Conservation (phyloP, 2,329 filamentous ascomycete genomes). For the Alternaria tenuissima region DNA sequence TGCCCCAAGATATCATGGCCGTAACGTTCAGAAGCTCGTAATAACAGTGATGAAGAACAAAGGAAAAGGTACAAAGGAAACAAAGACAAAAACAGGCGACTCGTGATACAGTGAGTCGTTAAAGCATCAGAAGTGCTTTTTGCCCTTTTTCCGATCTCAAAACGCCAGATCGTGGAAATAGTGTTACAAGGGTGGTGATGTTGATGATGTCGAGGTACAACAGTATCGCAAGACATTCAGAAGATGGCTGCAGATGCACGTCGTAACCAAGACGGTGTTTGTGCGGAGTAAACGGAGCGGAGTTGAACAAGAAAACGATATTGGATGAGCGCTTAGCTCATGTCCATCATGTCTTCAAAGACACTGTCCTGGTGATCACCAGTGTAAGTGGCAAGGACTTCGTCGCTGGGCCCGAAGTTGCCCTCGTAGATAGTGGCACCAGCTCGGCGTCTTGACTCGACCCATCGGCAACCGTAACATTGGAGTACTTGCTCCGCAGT, state of each 20-base stretch:
- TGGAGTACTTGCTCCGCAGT: slow-evolving; percentile 76
- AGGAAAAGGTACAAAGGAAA: slow-evolving; percentile 15
- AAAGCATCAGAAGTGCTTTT: slow-evolving; percentile 26
- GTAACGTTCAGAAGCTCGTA: slow-evolving; percentile 20
- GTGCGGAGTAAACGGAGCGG: slow-evolving; percentile 2
- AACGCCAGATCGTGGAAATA: slow-evolving; percentile 23
- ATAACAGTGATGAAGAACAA: slow-evolving; percentile 12
- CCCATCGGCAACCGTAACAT: slow-evolving; percentile 80
- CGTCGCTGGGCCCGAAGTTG: slow-evolving; percentile 85
- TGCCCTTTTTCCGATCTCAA: slow-evolving; percentile 13
- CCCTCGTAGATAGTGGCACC: slow-evolving; percentile 97
- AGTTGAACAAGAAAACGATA: neutral
- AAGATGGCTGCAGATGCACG: slow-evolving; percentile 21
- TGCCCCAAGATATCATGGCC: slow-evolving; percentile 20
- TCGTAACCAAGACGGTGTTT: slow-evolving; percentile 16
- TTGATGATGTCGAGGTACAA: slow-evolving; percentile 13
- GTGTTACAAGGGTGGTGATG: slow-evolving; percentile 19
- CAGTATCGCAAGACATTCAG: slow-evolving; percentile 18
- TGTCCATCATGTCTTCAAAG: slow-evolving; percentile 69
- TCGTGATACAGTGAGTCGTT: slow-evolving; percentile 11
- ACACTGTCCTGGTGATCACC: slow-evolving; percentile 46
- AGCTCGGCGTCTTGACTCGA: slow-evolving; percentile 76
- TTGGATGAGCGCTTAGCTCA: slow-evolving; percentile 36
- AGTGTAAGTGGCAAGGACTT: slow-evolving; percentile 60
- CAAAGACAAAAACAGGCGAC: slow-evolving; percentile 13